Base-by-base conservation (phyloP, 1,139 yeast genomes). In the Sugiyamaella neomexicana region DNA sequence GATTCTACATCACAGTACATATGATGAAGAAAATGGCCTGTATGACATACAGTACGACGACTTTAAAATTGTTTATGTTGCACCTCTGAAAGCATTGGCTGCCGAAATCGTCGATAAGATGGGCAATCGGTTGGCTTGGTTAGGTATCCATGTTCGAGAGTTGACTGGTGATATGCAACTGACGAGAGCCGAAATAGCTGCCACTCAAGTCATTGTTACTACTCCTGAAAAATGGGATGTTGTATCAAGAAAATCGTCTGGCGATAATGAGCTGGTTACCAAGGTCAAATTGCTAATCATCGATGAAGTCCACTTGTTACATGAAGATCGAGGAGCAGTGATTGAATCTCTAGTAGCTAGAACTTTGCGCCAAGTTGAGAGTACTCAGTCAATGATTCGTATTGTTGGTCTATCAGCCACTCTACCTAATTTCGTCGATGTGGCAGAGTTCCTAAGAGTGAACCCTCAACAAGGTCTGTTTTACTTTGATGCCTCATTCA, bases 181-280 rank as follows among this genome's bases (percentile, higher is more conserved):
- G 51, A 87, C 96, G 0, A 82, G 85, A 62, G 80, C 84, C 12
- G 98, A 93, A 69, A 89, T 93, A 38, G 72, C 83, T 65, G 80
- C 81, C 1, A 93, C 98, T 0, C 99, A 93, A 68, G 79, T 93
- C 42, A 88, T 93, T 62, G 97, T 93, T 6, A 93, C 98, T 0
- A 93, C 99, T 0, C 99, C 99, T 0, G 99, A 93, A 69, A 93
- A 93, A 72, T 93, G 99, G 99, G 99, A 93, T 75, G 97, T 93
- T 9, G 97, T 93, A 1, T 93, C 99, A 0, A 80, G 99, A 68
- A 93, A 93, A 66, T 86, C 80, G 68, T 79, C 76, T 51, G 93
- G 97, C 55, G 98, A 90, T 66, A 85, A 83, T 50, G 97, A 91
- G 59, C 73, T 93, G 40, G 95, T 89, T 2, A 82, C 87, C 13